Conservation (phyloP, 768 basidiomycete species). For the Suillus paluster region DNA sequence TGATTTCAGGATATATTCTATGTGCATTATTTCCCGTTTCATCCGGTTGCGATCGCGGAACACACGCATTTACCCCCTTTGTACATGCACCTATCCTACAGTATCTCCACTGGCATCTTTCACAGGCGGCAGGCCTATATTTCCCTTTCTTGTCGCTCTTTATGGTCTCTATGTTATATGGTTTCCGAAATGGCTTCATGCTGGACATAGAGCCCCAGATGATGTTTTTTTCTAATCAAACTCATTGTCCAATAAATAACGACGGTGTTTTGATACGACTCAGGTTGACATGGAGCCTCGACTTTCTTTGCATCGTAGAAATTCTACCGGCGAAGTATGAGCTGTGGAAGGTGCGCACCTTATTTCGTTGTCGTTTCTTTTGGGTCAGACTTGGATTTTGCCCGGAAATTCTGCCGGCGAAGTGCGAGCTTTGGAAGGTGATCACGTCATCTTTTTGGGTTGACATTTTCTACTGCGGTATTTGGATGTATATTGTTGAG, state of each 20-base stretch:
- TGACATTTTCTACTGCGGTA: too few species aligned
- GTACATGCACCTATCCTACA: conserved; percentile 17
- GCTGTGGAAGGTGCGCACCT: too few species aligned
- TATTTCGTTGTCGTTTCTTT: too few species aligned
- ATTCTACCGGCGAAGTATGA: too few species aligned
- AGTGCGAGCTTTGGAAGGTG: too few species aligned
- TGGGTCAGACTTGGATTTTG: too few species aligned
- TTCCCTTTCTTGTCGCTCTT: neutral
- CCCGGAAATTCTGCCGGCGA: too few species aligned
- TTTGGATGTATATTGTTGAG: too few species aligned
- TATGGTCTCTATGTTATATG: conserved; percentile 13
- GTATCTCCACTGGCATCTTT: conserved; percentile 13
- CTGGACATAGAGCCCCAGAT: conserved; percentile 19
- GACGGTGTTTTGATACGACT: neutral
- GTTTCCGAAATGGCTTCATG: conserved; percentile 7
- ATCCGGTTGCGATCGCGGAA: conserved; percentile 21
- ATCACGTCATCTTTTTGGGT: too few species aligned
- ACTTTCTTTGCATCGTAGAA: neutral
- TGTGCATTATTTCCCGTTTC: conserved; percentile 13
- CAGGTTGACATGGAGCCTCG: too few species aligned
- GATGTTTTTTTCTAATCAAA: neutral
- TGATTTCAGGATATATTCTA: conserved; percentile 22
- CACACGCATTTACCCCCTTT: conserved; percentile 12
- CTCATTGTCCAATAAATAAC: neutral
- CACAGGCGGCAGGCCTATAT: conserved; percentile 12